Evolutionary conservation across 805 yeast species (phyloP).

Genomic region (Vanderwaltozyma verrucispora): DNA sequence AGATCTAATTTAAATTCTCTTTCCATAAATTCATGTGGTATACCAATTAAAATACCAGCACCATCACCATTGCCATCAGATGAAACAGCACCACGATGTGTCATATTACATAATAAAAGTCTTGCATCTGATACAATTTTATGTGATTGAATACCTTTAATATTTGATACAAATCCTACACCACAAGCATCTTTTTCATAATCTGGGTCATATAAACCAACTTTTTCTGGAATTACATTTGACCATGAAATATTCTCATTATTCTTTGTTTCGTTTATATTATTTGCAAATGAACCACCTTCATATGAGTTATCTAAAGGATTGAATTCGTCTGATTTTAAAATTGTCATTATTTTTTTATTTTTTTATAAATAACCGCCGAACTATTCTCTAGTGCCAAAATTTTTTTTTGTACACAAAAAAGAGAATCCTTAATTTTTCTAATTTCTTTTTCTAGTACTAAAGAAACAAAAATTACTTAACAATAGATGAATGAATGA

Average conservation of each 20-base stretch:
- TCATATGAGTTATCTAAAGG: constrained; percentile 23
- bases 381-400: too few species aligned
- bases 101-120: constrained; percentile 87
- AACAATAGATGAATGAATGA: too few species aligned
- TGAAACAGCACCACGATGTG: constrained; percentile 98
- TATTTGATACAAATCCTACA: constrained; percentile 94
- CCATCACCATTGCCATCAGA: constrained; percentile 98
- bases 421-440: too few species aligned
- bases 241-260: constrained; percentile 77
- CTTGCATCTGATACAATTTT: constrained; percentile 88
- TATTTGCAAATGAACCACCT: constrained; percentile 18
- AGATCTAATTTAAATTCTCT: constrained; percentile 74
- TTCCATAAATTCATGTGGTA: constrained; percentile 79
- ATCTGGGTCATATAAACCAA: constrained; percentile 91
- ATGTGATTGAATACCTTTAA: constrained; percentile 80
- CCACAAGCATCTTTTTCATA: constrained; percentile 97
- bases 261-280: constrained; percentile 2
- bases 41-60: constrained; percentile 90
- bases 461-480: too few species aligned
- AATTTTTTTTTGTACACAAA: too few species aligned
- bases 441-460: too few species aligned
- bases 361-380: too few species aligned
- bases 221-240: constrained; percentile 67
- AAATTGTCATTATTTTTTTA: constrained; percentile 3
- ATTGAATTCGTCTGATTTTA: constrained; percentile 20